These are phyloP conservation scores for Rugonectria rugulosa DNA, from an alignment of 2,329 filamentous ascomycete genomes.

Conservation along the genomic window DNA sequence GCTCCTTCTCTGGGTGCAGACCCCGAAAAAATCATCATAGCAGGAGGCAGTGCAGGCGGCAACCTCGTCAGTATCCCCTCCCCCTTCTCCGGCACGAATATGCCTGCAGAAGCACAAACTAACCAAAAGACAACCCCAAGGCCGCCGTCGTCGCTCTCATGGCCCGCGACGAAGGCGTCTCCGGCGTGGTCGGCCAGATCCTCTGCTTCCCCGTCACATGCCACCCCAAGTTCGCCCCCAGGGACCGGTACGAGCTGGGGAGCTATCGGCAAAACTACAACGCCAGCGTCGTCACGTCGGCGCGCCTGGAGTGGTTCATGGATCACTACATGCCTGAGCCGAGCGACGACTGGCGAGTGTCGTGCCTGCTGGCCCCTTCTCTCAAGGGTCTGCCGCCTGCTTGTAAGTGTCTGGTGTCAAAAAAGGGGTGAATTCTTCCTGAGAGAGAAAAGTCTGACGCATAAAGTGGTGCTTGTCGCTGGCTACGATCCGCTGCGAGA, in stretches of 20 bases:
- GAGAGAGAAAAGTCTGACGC: conserved; percentile 9
- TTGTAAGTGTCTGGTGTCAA: conserved; percentile 36
- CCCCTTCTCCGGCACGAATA: too few species aligned
- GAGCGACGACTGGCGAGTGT: conserved; percentile 36
- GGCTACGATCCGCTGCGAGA: conserved; percentile 48
- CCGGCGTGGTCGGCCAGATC: conserved; percentile 44
- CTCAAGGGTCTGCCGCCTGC: conserved; percentile 43
- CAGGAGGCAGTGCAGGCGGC: conserved; percentile 46
- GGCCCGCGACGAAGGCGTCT: conserved; percentile 42
- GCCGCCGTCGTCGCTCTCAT: conserved; percentile 40
- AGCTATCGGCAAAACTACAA: conserved; percentile 45
- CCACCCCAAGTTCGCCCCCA: conserved; percentile 46
- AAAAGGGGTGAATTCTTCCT: not conserved
- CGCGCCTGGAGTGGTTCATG: conserved; percentile 45
- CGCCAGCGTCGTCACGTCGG: conserved; percentile 40
- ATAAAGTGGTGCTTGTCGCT: conserved; percentile 44
- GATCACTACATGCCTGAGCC: conserved; percentile 43
- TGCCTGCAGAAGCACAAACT: not conserved
- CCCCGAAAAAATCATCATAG: conserved; percentile 45
- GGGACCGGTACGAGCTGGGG: conserved; percentile 44
- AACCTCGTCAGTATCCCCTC: conserved; percentile 40
- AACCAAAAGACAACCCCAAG: conserved; percentile 23
- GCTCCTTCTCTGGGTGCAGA: conserved; percentile 41
- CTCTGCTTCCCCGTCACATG: conserved; percentile 46
- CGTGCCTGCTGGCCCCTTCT: conserved; percentile 43